Evolutionary conservation across 805 yeast genomes (phyloP), one percentile per base, ranked within the genome.

Genomic region (Cyberlindnera galapagoensis): DNA sequence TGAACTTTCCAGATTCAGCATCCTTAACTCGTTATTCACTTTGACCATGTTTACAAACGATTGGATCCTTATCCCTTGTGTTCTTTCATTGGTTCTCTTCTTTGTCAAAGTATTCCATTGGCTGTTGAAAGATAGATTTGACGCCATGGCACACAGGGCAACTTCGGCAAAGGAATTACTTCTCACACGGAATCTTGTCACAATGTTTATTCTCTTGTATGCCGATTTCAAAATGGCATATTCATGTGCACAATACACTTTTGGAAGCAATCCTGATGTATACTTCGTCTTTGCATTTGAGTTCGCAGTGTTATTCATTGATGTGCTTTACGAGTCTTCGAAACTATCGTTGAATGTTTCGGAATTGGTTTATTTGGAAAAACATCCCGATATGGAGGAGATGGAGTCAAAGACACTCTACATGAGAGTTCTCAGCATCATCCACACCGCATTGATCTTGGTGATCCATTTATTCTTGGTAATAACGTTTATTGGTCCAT

Each of bases 251-350:
- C 71, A 72, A 16, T 54, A 50, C 37, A 51, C 54, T 6, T 48
- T 51, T 38, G 47, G 47, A 3, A 44, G 39, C 40, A 65, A 63
- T 34, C 74, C 83, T 13, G 70, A 74, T 28, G 66, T 74, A 4
- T 74, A 75, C 44, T 59, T 82, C 24, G 65, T 80, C 33, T 78
- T 84, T 53, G 88, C 87, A 1, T 78, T 84, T 52, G 92, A 84
- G 47, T 79, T 80, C 49, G 78, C 81, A 3, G 61, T 84, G 36
- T 62, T 80, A 38, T 69, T 72, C 15, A 63, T 80, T 20, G 78
- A 75, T 28, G 52, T 74, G 17, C 44, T 75, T 11, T 60, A 69
- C 7, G 58, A 65, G 30, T 49, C 64, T 10, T 58, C 68, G 21
- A 73, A 74, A 47, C 62, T 66, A 32, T 40, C 57, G 6, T 57